Evolutionary conservation across 805 yeast genomes (phyloP).

Genomic region (Isabelozyma rhagii): DNA sequence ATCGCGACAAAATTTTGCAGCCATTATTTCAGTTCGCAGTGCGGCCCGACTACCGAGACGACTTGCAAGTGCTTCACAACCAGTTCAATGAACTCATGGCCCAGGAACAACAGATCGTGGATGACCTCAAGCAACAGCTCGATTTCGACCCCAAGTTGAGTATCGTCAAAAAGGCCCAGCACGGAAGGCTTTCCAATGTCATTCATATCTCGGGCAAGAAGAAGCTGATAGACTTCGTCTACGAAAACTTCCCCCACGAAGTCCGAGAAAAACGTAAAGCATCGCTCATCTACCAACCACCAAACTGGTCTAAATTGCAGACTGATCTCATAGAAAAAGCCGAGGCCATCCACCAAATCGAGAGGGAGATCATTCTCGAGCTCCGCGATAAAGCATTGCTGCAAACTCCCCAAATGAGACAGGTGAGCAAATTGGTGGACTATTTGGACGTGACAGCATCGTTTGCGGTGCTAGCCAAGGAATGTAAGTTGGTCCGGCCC

Average conservation of each 20-base stretch:
- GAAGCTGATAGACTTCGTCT: constrained; percentile 20
- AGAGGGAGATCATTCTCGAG: constrained; percentile 47
- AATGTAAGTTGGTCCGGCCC: constrained; percentile 67
- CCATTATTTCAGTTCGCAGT: constrained; percentile 24
- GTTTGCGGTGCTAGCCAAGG: constrained; percentile 70
- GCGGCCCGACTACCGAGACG: constrained; percentile 29
- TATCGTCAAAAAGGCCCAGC: constrained; percentile 24
- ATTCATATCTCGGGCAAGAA: constrained; percentile 45
- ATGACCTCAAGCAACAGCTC: constrained; percentile 15
- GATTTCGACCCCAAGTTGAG: constrained; percentile 27
- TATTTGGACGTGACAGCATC: constrained; percentile 70
- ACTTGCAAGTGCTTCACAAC: constrained; percentile 31
- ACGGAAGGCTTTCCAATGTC: constrained; percentile 36
- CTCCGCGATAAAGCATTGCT: constrained; percentile 48
- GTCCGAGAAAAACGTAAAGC: constrained; percentile 36
- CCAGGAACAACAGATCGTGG: constrained; percentile 22
- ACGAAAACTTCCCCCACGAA: constrained; percentile 16
- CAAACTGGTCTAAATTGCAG: constrained; percentile 50
- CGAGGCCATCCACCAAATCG: constrained; percentile 52
- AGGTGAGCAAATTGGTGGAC: constrained; percentile 52
- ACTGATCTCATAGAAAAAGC: constrained; percentile 48
- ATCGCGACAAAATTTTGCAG: constrained; percentile 11
- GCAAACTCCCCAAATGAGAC: constrained; percentile 45
- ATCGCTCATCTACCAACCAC: constrained; percentile 43
- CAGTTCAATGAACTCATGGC: constrained; percentile 20